Conservation (phyloP, 2,329 filamentous ascomycete species). For the Xylaria sp. region DNA sequence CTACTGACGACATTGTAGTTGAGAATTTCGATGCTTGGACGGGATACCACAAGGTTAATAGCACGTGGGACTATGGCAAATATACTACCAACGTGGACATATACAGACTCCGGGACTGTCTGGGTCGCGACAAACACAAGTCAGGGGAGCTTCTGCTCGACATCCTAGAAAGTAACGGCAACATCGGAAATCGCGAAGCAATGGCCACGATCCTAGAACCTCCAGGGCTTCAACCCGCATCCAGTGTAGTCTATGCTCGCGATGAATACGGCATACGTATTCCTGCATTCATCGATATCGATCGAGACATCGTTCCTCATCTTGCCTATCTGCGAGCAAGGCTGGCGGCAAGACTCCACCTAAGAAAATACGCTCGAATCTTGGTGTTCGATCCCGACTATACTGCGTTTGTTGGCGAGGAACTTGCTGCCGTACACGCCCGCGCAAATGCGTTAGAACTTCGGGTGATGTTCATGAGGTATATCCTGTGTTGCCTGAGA, state of each 20-base stretch:
- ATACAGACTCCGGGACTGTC: background rate
- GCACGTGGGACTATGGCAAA: background rate
- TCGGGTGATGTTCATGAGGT: background rate
- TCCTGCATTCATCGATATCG: background rate
- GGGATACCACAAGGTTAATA: background rate
- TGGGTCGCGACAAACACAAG: background rate
- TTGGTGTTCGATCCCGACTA: background rate
- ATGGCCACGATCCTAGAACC: background rate
- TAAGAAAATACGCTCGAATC: background rate
- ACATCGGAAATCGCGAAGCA: background rate
- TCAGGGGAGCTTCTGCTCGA: background rate
- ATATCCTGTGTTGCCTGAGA: background rate
- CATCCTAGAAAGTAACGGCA: background rate
- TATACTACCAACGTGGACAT: background rate
- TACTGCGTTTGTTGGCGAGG: too few relatives aligned
- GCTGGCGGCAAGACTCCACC: background rate
- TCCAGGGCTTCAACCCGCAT: background rate
- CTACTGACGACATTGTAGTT: background rate
- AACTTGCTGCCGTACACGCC: background rate
- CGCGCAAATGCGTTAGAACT: background rate
- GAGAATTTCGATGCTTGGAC: background rate
- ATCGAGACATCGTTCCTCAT: background rate
- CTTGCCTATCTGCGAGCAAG: background rate
- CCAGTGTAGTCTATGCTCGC: background rate
- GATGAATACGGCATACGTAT: background rate